Base-by-base conservation (phyloP, 495 filamentous ascomycete genomes). In the Opeltia flavorubescens region DNA sequence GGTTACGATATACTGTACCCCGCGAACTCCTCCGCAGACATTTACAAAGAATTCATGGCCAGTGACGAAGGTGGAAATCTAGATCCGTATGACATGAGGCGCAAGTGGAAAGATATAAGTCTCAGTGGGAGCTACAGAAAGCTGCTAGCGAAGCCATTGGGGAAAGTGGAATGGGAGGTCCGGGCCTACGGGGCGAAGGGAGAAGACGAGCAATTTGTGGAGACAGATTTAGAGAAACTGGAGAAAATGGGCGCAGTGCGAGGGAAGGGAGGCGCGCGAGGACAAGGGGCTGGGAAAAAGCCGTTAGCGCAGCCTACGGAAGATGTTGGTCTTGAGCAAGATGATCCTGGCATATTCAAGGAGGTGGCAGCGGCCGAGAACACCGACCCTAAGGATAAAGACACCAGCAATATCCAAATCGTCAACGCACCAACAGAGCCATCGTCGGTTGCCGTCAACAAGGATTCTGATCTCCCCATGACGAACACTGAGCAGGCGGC, bases 1-100 rank as follows among this genome's bases (percentile, higher is more conserved):
- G 91, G 91, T 26, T 96, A 75, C 62, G 89, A 95, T 53, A 75
- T 95, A 26, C 60, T 81, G 6, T 98, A 96, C 57, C 91, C 91
- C 1, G 58, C 66, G 2, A 95, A 95, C 55, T 74, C 74, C n/a
- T 75, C 95, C 54, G 80, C 77, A 12, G 74, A 78, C 8, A 88
- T 80, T 59, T 98, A 96, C 61, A 70, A 68, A 46, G 64, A 70
- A 7, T 91, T 95, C 62, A 96, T 98, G 93, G 73, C 59, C 12
- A 81, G 71, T 44, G 71, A 80, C 40, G 74, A 75, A 38, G 87
- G 87, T 39, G 88, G 88, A 8, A 69, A 65, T 1, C 64, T 96
- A 25, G 78, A 93, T 62, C 89, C 91, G 1, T 73, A 81, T 53
- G 69, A 91, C 34, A 96, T 98, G 93, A 78, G 83, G 11, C 77